phyloP scores from a whole-genome alignment of 2,329 filamentous ascomycete genomes.

The Mycocentrospora acerina region DNA sequence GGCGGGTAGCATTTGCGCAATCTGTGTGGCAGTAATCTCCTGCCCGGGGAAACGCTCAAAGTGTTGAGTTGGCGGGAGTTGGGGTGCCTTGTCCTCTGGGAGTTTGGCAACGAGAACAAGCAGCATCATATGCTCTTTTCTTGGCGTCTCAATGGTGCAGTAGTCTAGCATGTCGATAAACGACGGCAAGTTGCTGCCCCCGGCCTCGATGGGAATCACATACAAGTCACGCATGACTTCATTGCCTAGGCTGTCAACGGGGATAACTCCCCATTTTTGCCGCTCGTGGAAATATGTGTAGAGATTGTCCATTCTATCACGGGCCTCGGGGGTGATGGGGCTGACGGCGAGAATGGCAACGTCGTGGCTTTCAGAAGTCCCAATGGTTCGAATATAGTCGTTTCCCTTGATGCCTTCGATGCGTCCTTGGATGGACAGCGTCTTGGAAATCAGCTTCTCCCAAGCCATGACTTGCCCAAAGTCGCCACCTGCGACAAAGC shows the following conservation, averaged over 20 bases:
- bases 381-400: slow-evolving; percentile 85
- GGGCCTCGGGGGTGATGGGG: slow-evolving; percentile 59
- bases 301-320: slow-evolving; percentile 69
- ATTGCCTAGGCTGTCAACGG: slow-evolving; percentile 55
- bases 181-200: slow-evolving; percentile 69
- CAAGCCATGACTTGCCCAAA: slow-evolving; percentile 68
- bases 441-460: slow-evolving; percentile 71
- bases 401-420: slow-evolving; percentile 82
- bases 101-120: slow-evolving; percentile 75
- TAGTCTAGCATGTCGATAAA: slow-evolving; percentile 89
- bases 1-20: slow-evolving; percentile 15
- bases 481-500: slow-evolving; percentile 82
- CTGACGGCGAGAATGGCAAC: slow-evolving; percentile 77
- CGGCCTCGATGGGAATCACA: slow-evolving; percentile 79
- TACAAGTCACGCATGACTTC: slow-evolving; percentile 87
- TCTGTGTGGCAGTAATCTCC: slow-evolving; percentile 13
- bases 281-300: slow-evolving; percentile 84
- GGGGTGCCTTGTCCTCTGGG: slow-evolving; percentile 37
- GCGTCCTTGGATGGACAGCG: slow-evolving; percentile 72
- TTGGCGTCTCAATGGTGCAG: slow-evolving; percentile 71
- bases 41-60: slow-evolving; percentile 25
- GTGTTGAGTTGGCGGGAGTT: slow-evolving; percentile 20
- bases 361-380: slow-evolving; percentile 80
- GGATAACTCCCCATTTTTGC: slow-evolving; percentile 81
- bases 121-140: slow-evolving; percentile 75